Percentiles rank a stretch among this genome's conserved stretches.
Evolutionary conservation across 345 rosid species (phyloP).

Genomic region (Streptanthus diversifolius): DNA sequence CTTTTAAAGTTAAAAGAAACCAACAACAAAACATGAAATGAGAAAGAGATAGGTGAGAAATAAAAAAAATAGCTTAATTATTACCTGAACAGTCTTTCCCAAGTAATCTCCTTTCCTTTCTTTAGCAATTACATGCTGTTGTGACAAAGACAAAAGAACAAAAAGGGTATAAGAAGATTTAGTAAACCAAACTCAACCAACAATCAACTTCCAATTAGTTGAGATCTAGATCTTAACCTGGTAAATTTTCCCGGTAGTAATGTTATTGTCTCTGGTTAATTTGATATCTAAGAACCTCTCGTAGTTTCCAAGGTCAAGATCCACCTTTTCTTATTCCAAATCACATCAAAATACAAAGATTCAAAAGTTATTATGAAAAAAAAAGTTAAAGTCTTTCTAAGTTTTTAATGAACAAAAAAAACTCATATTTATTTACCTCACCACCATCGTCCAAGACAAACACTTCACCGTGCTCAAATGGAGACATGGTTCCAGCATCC

Average conservation of each 20-base stretch:
- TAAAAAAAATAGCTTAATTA: not conserved
- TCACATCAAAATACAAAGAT: not conserved
- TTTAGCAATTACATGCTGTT: conserved; percentile 76
- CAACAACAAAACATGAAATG: not conserved
- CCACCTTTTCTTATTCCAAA: conserved; percentile 49
- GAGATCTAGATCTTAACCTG: conserved; percentile 45
- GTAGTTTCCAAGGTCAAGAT: conserved; percentile 82
- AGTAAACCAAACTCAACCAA: conserved; percentile 14
- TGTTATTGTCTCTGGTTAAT: conserved; percentile 70
- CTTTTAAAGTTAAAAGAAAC: not conserved
- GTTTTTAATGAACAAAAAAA: not conserved
- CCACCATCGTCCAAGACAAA: conserved; percentile 97
- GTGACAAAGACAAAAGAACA: conserved; percentile 16
- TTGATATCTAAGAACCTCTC: conserved; percentile 69
- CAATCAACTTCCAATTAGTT: conserved; percentile 15
- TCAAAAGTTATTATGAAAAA: not conserved
- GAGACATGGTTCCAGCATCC: conserved; percentile 99
- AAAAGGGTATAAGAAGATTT: not conserved
- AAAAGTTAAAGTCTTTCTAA: not conserved
- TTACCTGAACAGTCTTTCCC: conserved; percentile 95
- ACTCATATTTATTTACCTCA: conserved; percentile 51
- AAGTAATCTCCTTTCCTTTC: conserved; percentile 95
- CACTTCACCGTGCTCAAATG: conserved; percentile 96
- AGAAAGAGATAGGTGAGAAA: not conserved
- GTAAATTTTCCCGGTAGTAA: conserved; percentile 75